These are phyloP conservation scores for Mortierella sp. DNA, from an alignment of 371 early-diverging fungal genomes.

Conservation along the genomic window DNA sequence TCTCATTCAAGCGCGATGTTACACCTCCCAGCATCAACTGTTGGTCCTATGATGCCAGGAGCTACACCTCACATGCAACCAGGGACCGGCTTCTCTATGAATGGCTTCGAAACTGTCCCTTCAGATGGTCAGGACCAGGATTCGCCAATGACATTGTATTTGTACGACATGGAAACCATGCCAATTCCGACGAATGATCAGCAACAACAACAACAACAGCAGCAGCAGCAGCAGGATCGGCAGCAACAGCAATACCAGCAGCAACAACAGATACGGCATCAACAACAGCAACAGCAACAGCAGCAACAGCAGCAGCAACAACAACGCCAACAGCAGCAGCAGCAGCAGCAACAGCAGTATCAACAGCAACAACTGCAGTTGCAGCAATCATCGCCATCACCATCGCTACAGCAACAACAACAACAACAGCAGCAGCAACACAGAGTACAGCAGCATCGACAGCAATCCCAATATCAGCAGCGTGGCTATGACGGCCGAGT, in stretches of 20 bases:
- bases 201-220: background rate
- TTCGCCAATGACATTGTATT: background rate
- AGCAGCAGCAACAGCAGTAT: background rate
- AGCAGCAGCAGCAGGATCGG: background rate
- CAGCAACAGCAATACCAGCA: background rate
- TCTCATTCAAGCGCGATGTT: background rate
- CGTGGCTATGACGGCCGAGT: background rate
- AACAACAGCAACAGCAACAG: constrained; percentile 1
- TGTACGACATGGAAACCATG: background rate
- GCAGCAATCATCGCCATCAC: background rate
- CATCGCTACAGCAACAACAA: background rate
- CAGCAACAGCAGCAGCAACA: constrained; percentile 1
- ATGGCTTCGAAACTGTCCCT: background rate
- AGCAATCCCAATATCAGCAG: background rate
- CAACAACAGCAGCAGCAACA: background rate
- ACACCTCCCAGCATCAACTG: background rate
- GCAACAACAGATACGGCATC: background rate
- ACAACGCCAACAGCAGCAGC: background rate
- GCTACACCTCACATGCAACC: background rate
- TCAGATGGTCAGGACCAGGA: background rate
- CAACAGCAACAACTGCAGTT: background rate
- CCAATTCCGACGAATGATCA: background rate
- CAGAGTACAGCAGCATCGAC: background rate
- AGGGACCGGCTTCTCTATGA: background rate
- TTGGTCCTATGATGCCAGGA: background rate